Conservation (phyloP, 1,284 basidiomycete species). For the Agroathelia rolfsii region DNA sequence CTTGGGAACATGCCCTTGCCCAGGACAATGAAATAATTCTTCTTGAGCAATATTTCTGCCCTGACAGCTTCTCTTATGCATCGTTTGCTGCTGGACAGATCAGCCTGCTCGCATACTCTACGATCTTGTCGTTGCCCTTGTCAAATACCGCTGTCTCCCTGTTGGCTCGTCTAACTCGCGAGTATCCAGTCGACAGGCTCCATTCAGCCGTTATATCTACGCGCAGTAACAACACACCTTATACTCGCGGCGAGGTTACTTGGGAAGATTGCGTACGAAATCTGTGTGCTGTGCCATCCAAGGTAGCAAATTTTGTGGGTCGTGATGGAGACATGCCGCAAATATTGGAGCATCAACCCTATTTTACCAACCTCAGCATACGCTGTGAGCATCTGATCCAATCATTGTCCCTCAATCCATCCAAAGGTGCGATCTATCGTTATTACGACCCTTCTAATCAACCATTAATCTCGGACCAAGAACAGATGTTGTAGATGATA, state of each 20-base stretch:
- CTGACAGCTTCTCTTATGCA: slow-evolving; percentile 45
- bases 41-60: slow-evolving; percentile 61
- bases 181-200: slow-evolving; percentile 64
- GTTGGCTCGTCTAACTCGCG: slow-evolving; percentile 41
- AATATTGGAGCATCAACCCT: slow-evolving; percentile 39
- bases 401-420: slow-evolving; percentile 16
- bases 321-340: slow-evolving; percentile 29
- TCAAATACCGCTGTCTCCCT: slow-evolving; percentile 37
- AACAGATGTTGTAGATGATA: too few species aligned
- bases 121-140: slow-evolving; percentile 42
- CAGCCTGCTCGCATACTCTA: slow-evolving; percentile 50
- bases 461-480: too few species aligned
- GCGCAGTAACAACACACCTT: slow-evolving; percentile 11
- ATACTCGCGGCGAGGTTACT: slow-evolving; percentile 24
- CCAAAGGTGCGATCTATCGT: slow-evolving; percentile 20
- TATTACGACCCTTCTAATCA: slow-evolving; percentile 45
- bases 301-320: slow-evolving; percentile 54
- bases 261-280: slow-evolving; percentile 70
- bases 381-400: slow-evolving; percentile 44
- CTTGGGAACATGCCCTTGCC: slow-evolving; percentile 52
- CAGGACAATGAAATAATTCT: slow-evolving; percentile 36
- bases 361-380: slow-evolving; percentile 40
- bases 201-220: slow-evolving; percentile 38
- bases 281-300: slow-evolving; percentile 48
- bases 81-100: slow-evolving; percentile 40